Evolutionary conservation across 306 rosid genomes (phyloP).

Genomic region (Trifolium subterraneum): DNA sequence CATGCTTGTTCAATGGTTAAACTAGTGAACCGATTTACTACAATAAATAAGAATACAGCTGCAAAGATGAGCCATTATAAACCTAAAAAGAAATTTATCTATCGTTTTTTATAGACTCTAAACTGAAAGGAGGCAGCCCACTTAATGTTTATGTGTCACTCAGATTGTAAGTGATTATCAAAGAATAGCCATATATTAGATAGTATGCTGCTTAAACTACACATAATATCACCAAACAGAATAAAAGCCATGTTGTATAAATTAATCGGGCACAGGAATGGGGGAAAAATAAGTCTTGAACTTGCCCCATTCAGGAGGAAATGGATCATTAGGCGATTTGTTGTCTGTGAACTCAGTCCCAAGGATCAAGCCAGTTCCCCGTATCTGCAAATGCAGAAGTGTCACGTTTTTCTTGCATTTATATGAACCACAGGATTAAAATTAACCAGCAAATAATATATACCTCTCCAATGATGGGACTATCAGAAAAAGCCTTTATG

Average conservation of each 20-base stretch:
- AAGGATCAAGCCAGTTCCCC: conserved; percentile 84
- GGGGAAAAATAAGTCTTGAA: conserved; percentile 34
- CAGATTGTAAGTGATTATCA: not conserved
- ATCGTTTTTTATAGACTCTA: not conserved
- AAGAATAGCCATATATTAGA: not conserved
- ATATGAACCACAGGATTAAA: conserved; percentile 28
- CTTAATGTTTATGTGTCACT: not conserved
- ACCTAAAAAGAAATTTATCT: conserved; percentile 10
- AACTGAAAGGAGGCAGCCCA: conserved; percentile 9
- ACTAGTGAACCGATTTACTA: not conserved
- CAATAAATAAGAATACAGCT: not conserved
- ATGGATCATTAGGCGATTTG: conserved; percentile 83
- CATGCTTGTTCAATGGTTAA: conserved; percentile 6
- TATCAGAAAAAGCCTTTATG: conserved; percentile 69
- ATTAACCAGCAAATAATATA: conserved; percentile 18
- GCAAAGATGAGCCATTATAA: conserved; percentile 22
- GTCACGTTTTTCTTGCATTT: conserved; percentile 11
- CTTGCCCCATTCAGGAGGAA: conserved; percentile 97
- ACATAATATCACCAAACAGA: not conserved
- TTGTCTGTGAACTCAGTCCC: conserved; percentile 85
- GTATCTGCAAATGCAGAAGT: conserved; percentile 63
- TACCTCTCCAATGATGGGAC: conserved; percentile 97
- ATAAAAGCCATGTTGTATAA: conserved; percentile 5
- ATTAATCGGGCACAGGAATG: not conserved
- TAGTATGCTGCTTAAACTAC: conserved; percentile 19